Evolutionary conservation across 371 early-diverging fungal species (phyloP), one percentile per base, ranked within the genome.

Genomic region (Circinella minor): DNA sequence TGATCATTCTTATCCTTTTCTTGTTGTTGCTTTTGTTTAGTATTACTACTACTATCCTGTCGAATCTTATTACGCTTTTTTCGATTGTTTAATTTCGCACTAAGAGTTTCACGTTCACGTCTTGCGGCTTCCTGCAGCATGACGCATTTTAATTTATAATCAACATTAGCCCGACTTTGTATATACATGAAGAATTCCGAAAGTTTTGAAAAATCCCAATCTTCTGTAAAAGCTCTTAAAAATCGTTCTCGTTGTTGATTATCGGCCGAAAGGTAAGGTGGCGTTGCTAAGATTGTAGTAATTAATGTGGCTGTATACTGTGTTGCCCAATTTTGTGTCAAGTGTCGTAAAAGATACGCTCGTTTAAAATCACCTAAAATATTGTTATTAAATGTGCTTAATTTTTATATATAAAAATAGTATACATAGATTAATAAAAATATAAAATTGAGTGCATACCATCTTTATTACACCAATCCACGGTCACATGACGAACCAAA

Each of bases 141-240:
- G 49, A 88, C 78, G 49, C 91, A 90, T 74, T 92, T 92, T 55
- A 91, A 83, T 65, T 89, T 86, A 72, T 90, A 91, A 65, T 86
- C 90, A 46, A 92, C 84, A 14, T 90, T 90, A 10, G 92, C 87
- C 49, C 84, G 82, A 51, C 86, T 85, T 68, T 89, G 87, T 47
- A 92, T 75, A 49, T 85, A 89, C 75, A 90, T 90, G 81, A 92
- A 92, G 57, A 92, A 91, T 73, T 91, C 92, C 4, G 91, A 91
- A 46, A 92, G 77, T 36, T 90, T 87, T 60, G 90, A 91, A 79
- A 92, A 92, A 74, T 91, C 91, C 93, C 93, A 92, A 65, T 90
- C 89, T 20, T 86, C 82, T 0, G 90, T 89, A 39, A 92, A 85
- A 4, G 87, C 88, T 64, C 89, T 84, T 69, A 92, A 71, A 54